A percentile compares a stretch with the other conserved stretches of the same genome.
These are phyloP conservation scores for Candida succiphila DNA, from an alignment of 805 yeast species.

Conservation along the genomic window DNA sequence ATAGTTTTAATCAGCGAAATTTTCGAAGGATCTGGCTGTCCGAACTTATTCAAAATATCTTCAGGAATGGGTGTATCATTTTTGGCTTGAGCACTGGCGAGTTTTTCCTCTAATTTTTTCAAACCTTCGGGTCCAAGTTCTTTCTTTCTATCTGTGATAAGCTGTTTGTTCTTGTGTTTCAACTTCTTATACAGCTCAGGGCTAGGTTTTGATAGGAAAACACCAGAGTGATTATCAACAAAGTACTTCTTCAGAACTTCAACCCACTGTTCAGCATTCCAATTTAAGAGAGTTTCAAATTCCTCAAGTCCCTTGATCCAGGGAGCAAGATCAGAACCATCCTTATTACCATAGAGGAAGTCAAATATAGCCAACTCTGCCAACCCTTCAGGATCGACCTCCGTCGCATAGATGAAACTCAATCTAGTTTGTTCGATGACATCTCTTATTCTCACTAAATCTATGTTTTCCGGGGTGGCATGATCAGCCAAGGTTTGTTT, in stretches of 20 bases:
- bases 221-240: conserved; percentile 50
- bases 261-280: conserved; percentile 68
- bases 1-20: conserved; percentile 64
- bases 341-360: conserved; percentile 66
- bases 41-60: conserved; percentile 48
- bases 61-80: conserved; percentile 78
- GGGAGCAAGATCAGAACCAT: conserved; percentile 46
- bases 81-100: conserved; percentile 51
- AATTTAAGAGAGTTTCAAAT: conserved; percentile 44
- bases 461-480: conserved; percentile 38
- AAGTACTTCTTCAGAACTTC: conserved; percentile 40
- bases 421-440: conserved; percentile 55
- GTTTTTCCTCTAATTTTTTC: conserved; percentile 32
- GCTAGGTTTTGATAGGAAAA: conserved; percentile 70
- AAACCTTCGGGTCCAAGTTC: conserved; percentile 55
- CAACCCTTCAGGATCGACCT: conserved; percentile 50
- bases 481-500: conserved; percentile 45
- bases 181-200: conserved; percentile 39
- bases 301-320: conserved; percentile 50
- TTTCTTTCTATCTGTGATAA: conserved; percentile 38
- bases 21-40: conserved; percentile 63
- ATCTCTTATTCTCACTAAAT: conserved; percentile 55
- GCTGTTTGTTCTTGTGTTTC: conserved; percentile 39
- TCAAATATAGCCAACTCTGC: conserved; percentile 65
- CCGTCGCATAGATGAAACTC: conserved; percentile 51